A percentile compares a stretch with the other conserved stretches of the same genome.
phyloP scores from a whole-genome alignment of 2,329 filamentous ascomycete genomes.

The Myriosclerotinia scirpicola region DNA sequence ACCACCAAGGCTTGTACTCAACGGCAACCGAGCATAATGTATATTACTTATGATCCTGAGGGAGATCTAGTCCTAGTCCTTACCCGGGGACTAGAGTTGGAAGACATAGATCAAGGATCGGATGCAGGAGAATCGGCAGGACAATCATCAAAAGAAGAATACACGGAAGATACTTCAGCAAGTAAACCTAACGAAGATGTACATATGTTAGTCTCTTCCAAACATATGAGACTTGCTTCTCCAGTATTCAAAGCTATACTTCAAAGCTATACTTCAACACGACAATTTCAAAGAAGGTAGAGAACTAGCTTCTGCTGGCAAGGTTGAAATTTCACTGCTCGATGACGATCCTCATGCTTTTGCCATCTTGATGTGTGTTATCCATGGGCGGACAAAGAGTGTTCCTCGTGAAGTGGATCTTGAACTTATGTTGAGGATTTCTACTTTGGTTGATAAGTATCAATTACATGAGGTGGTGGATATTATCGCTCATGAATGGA shows the following conservation, averaged over 20 bases:
- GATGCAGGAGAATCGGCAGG: background rate
- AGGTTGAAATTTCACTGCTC: slow-evolving; percentile 11
- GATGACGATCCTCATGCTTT: slow-evolving; percentile 22
- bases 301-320: slow-evolving; percentile 9
- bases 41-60: slow-evolving; percentile 7
- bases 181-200: background rate
- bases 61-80: slow-evolving; percentile 19
- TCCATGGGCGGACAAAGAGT: slow-evolving; percentile 4
- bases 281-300: slow-evolving; percentile 12
- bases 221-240: slow-evolving; percentile 21
- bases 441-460: slow-evolving; percentile 22
- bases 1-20: background rate
- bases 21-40: background rate
- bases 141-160: background rate
- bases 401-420: background rate
- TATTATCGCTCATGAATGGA: slow-evolving; percentile 16
- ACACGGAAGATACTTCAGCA: background rate
- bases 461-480: slow-evolving; percentile 21
- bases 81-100: background rate
- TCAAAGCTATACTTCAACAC: slow-evolving; percentile 17
- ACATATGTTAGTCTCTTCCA: slow-evolving; percentile 22
- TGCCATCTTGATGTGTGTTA: slow-evolving; percentile 11
- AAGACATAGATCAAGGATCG: background rate
- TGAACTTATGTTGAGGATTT: slow-evolving; percentile 9
- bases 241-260: slow-evolving; percentile 22